These are phyloP conservation scores for Cryptosporidium canis DNA, from an alignment of 169 alveolate genomes.

Conservation along the genomic window DNA sequence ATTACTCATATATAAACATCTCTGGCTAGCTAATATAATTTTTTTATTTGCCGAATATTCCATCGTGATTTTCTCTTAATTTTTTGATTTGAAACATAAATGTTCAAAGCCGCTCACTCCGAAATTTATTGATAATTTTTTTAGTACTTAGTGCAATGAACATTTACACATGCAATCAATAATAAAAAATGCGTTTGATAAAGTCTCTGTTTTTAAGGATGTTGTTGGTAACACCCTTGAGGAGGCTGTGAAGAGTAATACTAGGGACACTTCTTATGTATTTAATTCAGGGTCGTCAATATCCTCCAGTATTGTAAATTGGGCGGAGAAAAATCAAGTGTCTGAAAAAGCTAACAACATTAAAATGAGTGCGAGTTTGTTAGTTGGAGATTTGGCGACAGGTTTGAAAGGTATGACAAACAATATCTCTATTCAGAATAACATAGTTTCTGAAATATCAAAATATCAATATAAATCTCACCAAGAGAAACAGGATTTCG, in stretches of 20 bases:
- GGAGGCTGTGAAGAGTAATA: conserved; percentile 48
- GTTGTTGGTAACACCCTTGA: conserved; percentile 59
- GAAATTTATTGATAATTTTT: neutral
- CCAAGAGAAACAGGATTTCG: neutral
- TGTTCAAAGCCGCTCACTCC: neutral
- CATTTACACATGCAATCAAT: conserved; percentile 61
- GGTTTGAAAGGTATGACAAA: conserved; percentile 41
- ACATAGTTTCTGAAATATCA: neutral
- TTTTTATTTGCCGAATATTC: no score
- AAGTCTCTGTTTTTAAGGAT: conserved; percentile 56
- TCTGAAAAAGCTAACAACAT: conserved; percentile 47
- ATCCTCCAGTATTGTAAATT: conserved; percentile 52
- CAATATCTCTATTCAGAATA: conserved; percentile 16
- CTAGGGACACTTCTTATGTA: conserved; percentile 27
- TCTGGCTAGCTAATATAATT: no score
- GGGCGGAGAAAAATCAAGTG: conserved; percentile 61
- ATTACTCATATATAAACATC: no score
- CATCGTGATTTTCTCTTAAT: no score
- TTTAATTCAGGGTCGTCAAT: conserved; percentile 45
- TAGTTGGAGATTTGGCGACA: conserved; percentile 48
- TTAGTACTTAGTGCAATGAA: neutral
- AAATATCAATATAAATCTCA: neutral
- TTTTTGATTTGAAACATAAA: no score
- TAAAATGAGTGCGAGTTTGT: conserved; percentile 23
- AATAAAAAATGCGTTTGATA: conserved; percentile 60